Evolutionary conservation across 345 rosid genomes (phyloP).

Genomic region (Syzygium grande): DNA sequence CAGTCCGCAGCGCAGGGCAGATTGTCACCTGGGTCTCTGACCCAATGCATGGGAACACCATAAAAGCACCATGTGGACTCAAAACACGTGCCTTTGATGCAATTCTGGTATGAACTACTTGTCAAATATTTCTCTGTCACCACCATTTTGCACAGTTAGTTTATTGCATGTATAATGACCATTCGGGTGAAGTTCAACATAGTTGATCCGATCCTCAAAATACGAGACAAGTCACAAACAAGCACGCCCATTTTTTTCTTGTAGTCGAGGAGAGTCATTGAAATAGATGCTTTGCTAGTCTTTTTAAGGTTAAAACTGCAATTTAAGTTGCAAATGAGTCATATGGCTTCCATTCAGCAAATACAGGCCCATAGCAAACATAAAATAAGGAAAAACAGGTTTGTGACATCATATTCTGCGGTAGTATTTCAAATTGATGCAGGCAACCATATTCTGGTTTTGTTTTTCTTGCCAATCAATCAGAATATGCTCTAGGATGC

Average conservation of each 20-base stretch:
- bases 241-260: background rate
- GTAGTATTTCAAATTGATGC: background rate
- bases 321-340: background rate
- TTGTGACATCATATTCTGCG: background rate
- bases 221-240: background rate
- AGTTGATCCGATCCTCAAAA: background rate
- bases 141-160: background rate
- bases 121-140: background rate
- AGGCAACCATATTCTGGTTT: background rate
- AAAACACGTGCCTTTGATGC: slow-evolving; percentile 64
- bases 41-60: slow-evolving; percentile 71
- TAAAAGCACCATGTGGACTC: slow-evolving; percentile 60
- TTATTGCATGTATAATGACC: background rate
- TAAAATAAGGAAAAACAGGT: background rate
- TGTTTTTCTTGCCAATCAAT: background rate
- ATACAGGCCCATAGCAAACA: background rate
- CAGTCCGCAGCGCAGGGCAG: slow-evolving; percentile 53
- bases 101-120: slow-evolving; percentile 29
- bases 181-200: background rate
- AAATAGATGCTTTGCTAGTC: background rate
- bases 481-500: background rate
- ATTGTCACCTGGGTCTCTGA: slow-evolving; percentile 64
- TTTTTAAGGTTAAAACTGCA: background rate
- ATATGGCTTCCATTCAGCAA: background rate
- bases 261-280: background rate